These are phyloP conservation scores for Miscanthus lutarioriparius DNA, from an alignment of 176 grass and related monocot genomes.

Conservation along the genomic window DNA sequence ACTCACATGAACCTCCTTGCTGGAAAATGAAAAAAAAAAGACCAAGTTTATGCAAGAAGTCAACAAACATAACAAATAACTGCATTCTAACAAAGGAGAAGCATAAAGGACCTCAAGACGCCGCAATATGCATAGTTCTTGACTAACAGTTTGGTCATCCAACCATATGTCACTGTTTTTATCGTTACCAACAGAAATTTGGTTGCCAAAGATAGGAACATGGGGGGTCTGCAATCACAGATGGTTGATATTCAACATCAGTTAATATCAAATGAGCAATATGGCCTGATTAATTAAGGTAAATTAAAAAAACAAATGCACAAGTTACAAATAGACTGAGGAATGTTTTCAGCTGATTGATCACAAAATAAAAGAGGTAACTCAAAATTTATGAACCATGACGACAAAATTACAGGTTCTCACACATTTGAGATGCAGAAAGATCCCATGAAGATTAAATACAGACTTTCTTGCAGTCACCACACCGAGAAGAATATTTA, in stretches of 20 bases:
- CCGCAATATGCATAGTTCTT: conserved; percentile 54
- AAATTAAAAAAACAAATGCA: conserved; percentile 23
- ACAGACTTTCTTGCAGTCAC: background rate
- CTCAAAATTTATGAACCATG: background rate
- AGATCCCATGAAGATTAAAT: background rate
- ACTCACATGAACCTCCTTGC: conserved; percentile 21
- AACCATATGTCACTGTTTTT: conserved; percentile 42
- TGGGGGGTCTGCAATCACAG: conserved; percentile 53
- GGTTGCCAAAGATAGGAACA: conserved; percentile 14
- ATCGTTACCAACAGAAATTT: conserved; percentile 42
- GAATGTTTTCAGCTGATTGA: background rate
- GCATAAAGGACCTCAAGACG: conserved; percentile 45
- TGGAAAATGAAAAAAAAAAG: conserved; percentile 26
- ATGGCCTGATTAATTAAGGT: background rate
- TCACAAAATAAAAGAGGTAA: background rate
- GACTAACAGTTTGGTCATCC: conserved; percentile 41
- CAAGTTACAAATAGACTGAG: background rate
- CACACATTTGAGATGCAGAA: background rate
- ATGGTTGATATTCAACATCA: conserved; percentile 11
- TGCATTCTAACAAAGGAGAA: conserved; percentile 16
- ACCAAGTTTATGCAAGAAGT: background rate
- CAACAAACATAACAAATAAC: conserved; percentile 17
- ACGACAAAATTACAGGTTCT: background rate
- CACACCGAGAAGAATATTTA: background rate
- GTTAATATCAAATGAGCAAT: background rate